Evolutionary conservation across 2,329 filamentous ascomycete species (phyloP).

Genomic region (Aureobasidium musti): DNA sequence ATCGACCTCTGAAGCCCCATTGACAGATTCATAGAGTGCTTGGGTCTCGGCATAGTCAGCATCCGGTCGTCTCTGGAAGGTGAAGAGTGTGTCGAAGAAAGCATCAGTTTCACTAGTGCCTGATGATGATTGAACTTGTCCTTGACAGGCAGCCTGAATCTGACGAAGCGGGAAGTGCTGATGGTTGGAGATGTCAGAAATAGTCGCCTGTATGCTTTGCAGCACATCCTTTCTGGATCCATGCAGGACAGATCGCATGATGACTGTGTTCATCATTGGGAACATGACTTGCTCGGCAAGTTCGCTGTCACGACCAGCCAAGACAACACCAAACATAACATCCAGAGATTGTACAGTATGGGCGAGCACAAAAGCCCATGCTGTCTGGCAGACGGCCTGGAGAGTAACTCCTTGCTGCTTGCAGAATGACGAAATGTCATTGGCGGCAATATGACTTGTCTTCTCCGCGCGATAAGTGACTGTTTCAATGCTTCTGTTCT

Average conservation of each 20-base stretch:
- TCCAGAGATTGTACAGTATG: constrained; percentile 66
- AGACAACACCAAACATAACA: constrained; percentile 76
- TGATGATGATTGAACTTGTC: constrained; percentile 43
- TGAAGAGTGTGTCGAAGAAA: constrained; percentile 66
- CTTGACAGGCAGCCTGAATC: constrained; percentile 57
- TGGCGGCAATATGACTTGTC: constrained; percentile 47
- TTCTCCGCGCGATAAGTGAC: constrained; percentile 50
- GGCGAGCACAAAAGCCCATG: constrained; percentile 72
- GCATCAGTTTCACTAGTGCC: background rate
- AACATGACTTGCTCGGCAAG: constrained; percentile 70
- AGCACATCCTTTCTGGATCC: constrained; percentile 67
- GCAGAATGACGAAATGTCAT: constrained; percentile 61
- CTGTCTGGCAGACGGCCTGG: constrained; percentile 74
- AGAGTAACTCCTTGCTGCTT: constrained; percentile 67
- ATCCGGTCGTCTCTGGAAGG: constrained; percentile 61
- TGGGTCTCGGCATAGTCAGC: constrained; percentile 30
- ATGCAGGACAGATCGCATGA: constrained; percentile 71
- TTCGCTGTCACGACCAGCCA: constrained; percentile 80
- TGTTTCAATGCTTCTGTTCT: constrained; percentile 17
- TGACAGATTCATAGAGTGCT: constrained; percentile 62
- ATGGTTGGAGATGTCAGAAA: constrained; percentile 65
- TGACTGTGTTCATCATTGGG: constrained; percentile 89
- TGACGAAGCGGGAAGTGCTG: constrained; percentile 78
- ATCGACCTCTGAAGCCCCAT: constrained; percentile 68
- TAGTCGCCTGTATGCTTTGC: constrained; percentile 70